Percentiles rank a stretch among this genome's conserved stretches.
Conservation (phyloP, 768 basidiomycete species). For the Lepiota venenata region DNA sequence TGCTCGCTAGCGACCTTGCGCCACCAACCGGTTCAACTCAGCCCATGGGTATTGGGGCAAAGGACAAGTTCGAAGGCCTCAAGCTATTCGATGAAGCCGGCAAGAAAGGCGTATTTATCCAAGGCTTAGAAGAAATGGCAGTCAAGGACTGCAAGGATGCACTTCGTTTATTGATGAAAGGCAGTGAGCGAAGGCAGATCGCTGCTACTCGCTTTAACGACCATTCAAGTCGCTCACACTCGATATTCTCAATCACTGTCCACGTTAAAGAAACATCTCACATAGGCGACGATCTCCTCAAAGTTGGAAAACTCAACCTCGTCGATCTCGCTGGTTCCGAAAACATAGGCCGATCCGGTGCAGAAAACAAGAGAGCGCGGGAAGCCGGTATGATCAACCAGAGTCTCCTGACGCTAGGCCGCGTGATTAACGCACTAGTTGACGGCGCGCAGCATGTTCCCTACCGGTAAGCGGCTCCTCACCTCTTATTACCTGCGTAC, state of each 20-base stretch:
- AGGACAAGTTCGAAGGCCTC: conserved; percentile 54
- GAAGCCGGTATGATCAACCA: conserved; percentile 99
- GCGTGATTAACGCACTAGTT: conserved; percentile 95
- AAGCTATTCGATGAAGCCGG: conserved; percentile 89
- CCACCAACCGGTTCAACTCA: conserved; percentile 65
- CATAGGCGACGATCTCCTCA: conserved; percentile 83
- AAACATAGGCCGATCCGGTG: conserved; percentile 94
- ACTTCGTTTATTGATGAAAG: conserved; percentile 79
- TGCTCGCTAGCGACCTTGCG: conserved; percentile 76
- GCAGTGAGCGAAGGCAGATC: conserved; percentile 87
- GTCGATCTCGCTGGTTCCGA: conserved; percentile 98
- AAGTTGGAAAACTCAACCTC: conserved; percentile 93
- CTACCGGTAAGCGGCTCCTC: conserved; percentile 60
- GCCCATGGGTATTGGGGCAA: conserved; percentile 72
- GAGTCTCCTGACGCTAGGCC: conserved; percentile 91
- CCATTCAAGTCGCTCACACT: conserved; percentile 95
- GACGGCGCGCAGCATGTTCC: conserved; percentile 91
- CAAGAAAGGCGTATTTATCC: conserved; percentile 85
- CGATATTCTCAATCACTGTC: conserved; percentile 94
- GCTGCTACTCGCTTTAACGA: conserved; percentile 98
- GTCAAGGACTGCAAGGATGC: conserved; percentile 85
- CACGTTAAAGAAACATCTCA: conserved; percentile 82
- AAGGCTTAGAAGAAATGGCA: conserved; percentile 87
- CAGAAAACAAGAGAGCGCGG: conserved; percentile 90
- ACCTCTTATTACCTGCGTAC: background rate